Percentiles rank a stretch among this genome's conserved stretches.
phyloP scores from a whole-genome alignment of 768 basidiomycete species.

The Tricholoma bakamatsutake region DNA sequence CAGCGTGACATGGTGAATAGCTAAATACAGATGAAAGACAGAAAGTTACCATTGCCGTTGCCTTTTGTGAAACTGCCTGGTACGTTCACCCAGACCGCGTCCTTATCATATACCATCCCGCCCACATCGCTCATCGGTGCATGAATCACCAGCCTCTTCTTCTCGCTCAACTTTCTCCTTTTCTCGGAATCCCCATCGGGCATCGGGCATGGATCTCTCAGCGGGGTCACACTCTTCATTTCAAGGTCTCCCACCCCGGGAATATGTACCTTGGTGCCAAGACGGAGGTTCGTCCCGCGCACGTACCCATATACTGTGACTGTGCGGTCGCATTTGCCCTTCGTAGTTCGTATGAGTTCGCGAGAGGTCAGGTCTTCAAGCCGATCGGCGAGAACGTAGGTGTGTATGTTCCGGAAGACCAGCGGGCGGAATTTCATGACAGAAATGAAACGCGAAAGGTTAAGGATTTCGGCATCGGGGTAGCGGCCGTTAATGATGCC shows the following conservation, averaged over 20 bases:
- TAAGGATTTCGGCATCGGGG: conserved; percentile 93
- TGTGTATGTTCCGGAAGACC: conserved; percentile 91
- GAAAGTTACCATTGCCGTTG: conserved; percentile 48
- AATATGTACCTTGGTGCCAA: conserved; percentile 80
- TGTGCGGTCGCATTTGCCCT: conserved; percentile 90
- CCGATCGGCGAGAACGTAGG: conserved; percentile 92
- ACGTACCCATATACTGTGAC: conserved; percentile 95
- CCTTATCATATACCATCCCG: conserved; percentile 95
- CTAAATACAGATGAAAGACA: neutral
- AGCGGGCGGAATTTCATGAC: conserved; percentile 99
- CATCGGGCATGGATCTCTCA: conserved; percentile 94
- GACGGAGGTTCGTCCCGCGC: conserved; percentile 78
- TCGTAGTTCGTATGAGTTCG: conserved; percentile 67
- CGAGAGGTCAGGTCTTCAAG: conserved; percentile 92
- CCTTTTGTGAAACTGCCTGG: conserved; percentile 88
- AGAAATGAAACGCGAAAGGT: conserved; percentile 91
- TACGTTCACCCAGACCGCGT: conserved; percentile 97
- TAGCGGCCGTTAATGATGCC: conserved; percentile 97
- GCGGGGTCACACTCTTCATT: conserved; percentile 62
- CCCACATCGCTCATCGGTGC: conserved; percentile 99
- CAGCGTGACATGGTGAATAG: conserved; percentile 1
- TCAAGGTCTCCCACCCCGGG: conserved; percentile 91
- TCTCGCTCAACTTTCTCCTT: conserved; percentile 88
- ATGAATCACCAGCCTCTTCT: conserved; percentile 86
- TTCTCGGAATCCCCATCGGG: conserved; percentile 91